Evolutionary conservation across 176 grass and related monocot genomes (phyloP), one percentile per base, ranked within the genome.

Genomic region (Avena eriantha): DNA sequence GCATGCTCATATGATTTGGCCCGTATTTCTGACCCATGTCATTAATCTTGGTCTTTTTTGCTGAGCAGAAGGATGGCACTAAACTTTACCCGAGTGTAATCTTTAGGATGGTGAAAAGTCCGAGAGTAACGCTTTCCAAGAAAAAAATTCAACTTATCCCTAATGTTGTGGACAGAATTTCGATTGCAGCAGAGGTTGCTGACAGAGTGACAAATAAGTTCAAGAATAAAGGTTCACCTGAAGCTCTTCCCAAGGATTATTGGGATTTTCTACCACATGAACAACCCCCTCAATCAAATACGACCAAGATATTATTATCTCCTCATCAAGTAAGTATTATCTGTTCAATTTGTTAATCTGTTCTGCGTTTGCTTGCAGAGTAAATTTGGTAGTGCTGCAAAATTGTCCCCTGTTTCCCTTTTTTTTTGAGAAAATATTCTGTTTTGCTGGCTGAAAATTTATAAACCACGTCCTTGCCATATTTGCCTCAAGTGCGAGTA

Each of bases 201-300:
- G 87, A 93, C 55, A 93, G 92, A 83, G n/a, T 91, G 50, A 78
- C 91, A 6, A 47, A 47, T 47, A 47, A 47, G 45, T 47, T 47
- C 45, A 47, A 47, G 45, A 47, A 47, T 47, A 47, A 10, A 47
- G 45, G 45, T 47, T 41, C 39, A 41, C 39, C 39, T 41, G 39
- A 41, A 64, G 79, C 79, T 26, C 81, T 97, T 60, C 89, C 95
- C 15, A 73, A 57, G 68, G 93, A 96, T 87, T 98, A 82, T 92
- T 98, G 96, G 96, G 87, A 91, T 77, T 94, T 98, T 82, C 35
- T 95, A 79, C 96, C 96, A 81, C 86, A 73, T 83, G 84, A 90
- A 47, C 86, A 90, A 36, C 84, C 69, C 68, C 79, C 67, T 43
- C 82, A 94, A 60, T 26, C 90, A 26, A 85, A 88, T 80, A 78